Evolutionary conservation across 306 rosid species (phyloP).

Genomic region (Lathyrus tuberosus): DNA sequence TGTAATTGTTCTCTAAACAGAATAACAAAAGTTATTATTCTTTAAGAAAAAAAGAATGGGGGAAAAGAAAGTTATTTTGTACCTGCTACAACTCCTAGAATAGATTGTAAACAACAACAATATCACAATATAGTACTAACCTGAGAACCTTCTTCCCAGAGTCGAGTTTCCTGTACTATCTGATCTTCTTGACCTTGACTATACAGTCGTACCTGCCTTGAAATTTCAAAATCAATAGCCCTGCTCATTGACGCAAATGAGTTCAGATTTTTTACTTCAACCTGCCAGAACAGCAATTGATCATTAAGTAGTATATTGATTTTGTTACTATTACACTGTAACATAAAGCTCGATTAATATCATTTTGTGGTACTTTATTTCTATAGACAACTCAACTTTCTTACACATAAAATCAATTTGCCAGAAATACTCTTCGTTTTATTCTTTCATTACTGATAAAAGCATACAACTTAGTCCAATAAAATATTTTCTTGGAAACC

Average conservation of each 20-base stretch:
- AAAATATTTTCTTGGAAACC: too few species aligned
- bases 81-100: constrained; percentile 30
- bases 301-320: too few species aligned
- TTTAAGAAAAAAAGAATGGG: constrained; percentile 33
- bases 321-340: constrained; percentile 25
- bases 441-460: constrained; percentile 11
- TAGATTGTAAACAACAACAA: constrained; percentile 32
- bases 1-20: constrained; percentile 71
- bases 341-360: background rate
- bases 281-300: constrained; percentile 60
- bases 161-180: constrained; percentile 91
- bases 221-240: constrained; percentile 91
- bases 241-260: constrained; percentile 78
- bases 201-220: constrained; percentile 79
- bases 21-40: constrained; percentile 37
- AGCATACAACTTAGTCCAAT: too few species aligned
- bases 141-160: constrained; percentile 96
- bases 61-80: constrained; percentile 29
- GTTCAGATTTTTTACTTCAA: constrained; percentile 90
- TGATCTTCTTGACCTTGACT: constrained; percentile 73
- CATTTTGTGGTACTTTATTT: constrained; percentile 13
- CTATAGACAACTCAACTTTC: constrained; percentile 4
- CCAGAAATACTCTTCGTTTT: background rate
- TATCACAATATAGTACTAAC: constrained; percentile 48
- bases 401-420: constrained; percentile 1